phyloP scores from a whole-genome alignment of 176 grass and related monocot species.

The Oryza glaberrima region DNA sequence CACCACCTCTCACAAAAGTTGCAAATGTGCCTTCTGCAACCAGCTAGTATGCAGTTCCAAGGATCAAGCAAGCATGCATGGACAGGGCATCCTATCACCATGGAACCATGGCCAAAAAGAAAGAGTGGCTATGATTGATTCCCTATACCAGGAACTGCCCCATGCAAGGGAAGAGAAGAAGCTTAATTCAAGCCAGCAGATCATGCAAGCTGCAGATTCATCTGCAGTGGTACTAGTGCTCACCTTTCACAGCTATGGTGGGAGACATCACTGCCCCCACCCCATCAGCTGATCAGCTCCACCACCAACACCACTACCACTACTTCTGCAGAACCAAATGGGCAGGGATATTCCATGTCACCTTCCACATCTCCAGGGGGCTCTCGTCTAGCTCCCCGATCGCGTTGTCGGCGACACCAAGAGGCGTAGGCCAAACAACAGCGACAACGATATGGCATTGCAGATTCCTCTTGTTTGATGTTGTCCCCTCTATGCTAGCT shows the following conservation, averaged over 20 bases:
- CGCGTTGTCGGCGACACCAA: constrained; percentile 35
- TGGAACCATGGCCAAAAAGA: constrained; percentile 28
- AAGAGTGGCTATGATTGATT: constrained; percentile 31
- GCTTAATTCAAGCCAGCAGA: constrained; percentile 19
- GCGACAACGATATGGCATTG: constrained; percentile 30
- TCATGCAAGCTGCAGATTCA: constrained; percentile 28
- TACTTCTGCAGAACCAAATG: constrained; percentile 20
- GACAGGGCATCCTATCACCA: constrained; percentile 32
- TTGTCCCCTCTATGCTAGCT: constrained; percentile 42
- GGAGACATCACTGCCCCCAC: constrained; percentile 34
- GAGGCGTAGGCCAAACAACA: constrained; percentile 24
- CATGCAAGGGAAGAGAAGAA: constrained; percentile 31
- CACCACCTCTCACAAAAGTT: constrained; percentile 18
- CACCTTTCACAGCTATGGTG: constrained; percentile 45
- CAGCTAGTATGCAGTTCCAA: constrained; percentile 36
- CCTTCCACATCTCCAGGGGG: constrained; percentile 2
- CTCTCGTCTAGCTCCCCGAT: constrained; percentile 30
- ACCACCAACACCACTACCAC: constrained; percentile 37
- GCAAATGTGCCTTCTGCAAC: constrained; percentile 20
- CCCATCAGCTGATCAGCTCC: constrained; percentile 27
- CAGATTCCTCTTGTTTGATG: constrained; percentile 44
- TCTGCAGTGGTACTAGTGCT: neutral
- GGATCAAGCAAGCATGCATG: constrained; percentile 23
- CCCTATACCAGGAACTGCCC: constrained; percentile 39
- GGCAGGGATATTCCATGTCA: constrained; percentile 58